Base-by-base conservation (phyloP, 371 early-diverging fungal genomes). In the Dichotomocladium elegans region DNA sequence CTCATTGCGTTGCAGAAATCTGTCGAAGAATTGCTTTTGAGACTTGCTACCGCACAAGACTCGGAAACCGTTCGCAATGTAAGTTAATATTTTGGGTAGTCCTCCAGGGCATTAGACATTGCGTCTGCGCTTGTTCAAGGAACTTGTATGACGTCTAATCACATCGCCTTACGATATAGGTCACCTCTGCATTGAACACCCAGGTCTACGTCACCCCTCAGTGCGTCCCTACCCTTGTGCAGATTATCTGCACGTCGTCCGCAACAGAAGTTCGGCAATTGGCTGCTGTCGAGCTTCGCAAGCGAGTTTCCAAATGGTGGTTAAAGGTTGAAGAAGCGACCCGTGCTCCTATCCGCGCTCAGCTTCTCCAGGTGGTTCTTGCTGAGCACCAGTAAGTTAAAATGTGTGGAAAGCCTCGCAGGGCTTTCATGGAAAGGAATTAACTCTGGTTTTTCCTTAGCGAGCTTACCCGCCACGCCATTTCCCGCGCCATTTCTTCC, bases 271-370 rank as follows among this genome's bases (percentile, higher is more conserved):
- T 93, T 17, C 90, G 94, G 41, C 93, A 94, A 65, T 74, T 95
- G 26, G 90, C 94, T 35, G 89, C 94, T 24, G 92, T 95, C 17
- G 95, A 95, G 76, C 82, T 90, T 51, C 81, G 91, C 58, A 95
- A 95, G 65, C 81, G 86, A 49, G 65, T 87, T 25, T 47, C 78
- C 5, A 83, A 76, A 61, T 84, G 75, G 78, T 94, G 94, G 94
- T 63, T 66, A 21, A 72, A 81, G 29, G 33, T 89, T 6, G 85
- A 79, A 41, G 80, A 60, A 19, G 60, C 60, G 8, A 66, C 69
- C 25, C 74, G 83, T 48, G 71, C 66, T 21, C 61, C 68, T 25
- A 80, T 92, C 54, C 86, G 87, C 53, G 72, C 70, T n/a, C 68
- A 74, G 25, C 69, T 94, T 12, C 69, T 91, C 25, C 74, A 84